Evolutionary conservation across 495 filamentous ascomycete species (phyloP).

Genomic region (Rhizodiscina lignyota): DNA sequence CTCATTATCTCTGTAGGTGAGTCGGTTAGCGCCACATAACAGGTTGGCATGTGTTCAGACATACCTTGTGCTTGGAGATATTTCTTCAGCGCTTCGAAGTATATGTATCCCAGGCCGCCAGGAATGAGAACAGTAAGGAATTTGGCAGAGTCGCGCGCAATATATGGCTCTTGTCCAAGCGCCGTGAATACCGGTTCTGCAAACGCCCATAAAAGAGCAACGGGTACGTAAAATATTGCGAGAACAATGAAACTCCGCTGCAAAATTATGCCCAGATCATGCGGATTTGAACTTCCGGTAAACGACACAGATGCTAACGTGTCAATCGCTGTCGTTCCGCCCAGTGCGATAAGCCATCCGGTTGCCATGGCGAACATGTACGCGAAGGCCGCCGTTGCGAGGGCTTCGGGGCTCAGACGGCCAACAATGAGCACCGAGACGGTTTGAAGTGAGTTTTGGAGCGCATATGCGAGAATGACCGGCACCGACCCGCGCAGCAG

Average conservation of each 20-base stretch:
- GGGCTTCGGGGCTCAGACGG: slow-evolving; percentile 59
- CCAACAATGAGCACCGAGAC: slow-evolving; percentile 73
- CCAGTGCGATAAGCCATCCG: slow-evolving; percentile 78
- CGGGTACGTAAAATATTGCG: slow-evolving; percentile 55
- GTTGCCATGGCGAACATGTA: slow-evolving; percentile 93
- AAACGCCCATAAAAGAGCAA: slow-evolving; percentile 60
- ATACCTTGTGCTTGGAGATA: slow-evolving; percentile 78
- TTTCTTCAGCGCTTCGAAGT: slow-evolving; percentile 86
- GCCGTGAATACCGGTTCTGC: slow-evolving; percentile 60
- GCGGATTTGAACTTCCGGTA: slow-evolving; percentile 66
- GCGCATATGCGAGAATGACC: slow-evolving; percentile 74
- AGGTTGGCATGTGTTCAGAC: not conserved
- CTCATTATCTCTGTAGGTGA: slow-evolving; percentile 55
- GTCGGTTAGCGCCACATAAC: slow-evolving; percentile 4
- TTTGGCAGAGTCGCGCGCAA: slow-evolving; percentile 55
- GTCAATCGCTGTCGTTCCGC: slow-evolving; percentile 84
- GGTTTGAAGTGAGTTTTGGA: slow-evolving; percentile 83
- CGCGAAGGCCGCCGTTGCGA: slow-evolving; percentile 73
- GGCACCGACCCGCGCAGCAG: slow-evolving; percentile 55
- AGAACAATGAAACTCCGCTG: slow-evolving; percentile 68
- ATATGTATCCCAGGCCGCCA: slow-evolving; percentile 78
- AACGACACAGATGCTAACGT: slow-evolving; percentile 77
- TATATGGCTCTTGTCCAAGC: slow-evolving; percentile 64
- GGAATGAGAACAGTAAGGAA: slow-evolving; percentile 70
- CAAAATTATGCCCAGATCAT: slow-evolving; percentile 68